Base-by-base conservation (phyloP, 208 protist species). In the Trichomonas tenax region DNA sequence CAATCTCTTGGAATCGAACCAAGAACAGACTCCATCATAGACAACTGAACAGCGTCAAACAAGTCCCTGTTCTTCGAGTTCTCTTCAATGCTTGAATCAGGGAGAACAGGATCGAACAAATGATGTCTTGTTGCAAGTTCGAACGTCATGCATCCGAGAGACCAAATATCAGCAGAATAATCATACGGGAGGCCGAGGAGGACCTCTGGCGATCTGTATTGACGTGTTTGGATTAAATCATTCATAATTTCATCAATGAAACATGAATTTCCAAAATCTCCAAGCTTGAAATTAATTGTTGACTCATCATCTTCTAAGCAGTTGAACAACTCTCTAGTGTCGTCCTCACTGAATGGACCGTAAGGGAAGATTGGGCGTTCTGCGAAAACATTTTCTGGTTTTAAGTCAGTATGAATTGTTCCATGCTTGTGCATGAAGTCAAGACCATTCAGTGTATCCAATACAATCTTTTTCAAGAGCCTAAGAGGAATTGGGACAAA, bases 91-190 rank as follows among this genome's bases (percentile, higher is more conserved):
- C 44, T 38, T 38, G 38, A 8, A 9, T 86, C 81, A 45, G 38
- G 36, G 21, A 21, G 9, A 8, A 8, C 6, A 10, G 88, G 88
- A 31, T 95, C 88, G 38, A 95, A 95, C 6, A 63, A 58, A 88
- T 97, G 97, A 45, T 98, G 97, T n/a, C 98, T 98, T 6, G 98
- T 98, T 26, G 93, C 89, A 44, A 98, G 96, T 97, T 98, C 98
- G 96, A 98, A 99, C 9, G 98, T 95, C 95, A 98, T 97, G 96
- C 98, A 98, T 4, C 97, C 98, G 10, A 97, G 17, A 36, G 97
- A 98, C 98, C 98, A 99, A n/a, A 99, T 98, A 86, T 99, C 98
- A 0, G 97, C 96, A 26, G 97, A 96, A 14, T 96, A 97, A 48
- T 97, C 96, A 96, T 98, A 95, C 23, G 41, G 45, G 3, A 63